Percentiles rank a stretch among this genome's conserved stretches.
Conservation (phyloP, 2,329 filamentous ascomycete genomes). For the Trichoderma oligosporum region DNA sequence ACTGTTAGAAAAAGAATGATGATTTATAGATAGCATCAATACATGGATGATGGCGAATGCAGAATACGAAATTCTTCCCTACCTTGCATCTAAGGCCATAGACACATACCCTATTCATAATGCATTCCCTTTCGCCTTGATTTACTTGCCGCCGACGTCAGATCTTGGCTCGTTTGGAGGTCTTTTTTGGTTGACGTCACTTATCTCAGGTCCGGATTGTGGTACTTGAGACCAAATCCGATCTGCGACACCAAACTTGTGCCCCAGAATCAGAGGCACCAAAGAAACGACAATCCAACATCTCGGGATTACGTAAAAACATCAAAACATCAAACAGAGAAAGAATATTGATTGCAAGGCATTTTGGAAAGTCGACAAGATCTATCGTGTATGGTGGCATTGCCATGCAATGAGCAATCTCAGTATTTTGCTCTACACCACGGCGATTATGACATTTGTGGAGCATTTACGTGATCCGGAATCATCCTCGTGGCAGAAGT, state of each 20-base stretch:
- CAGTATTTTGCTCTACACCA: no score
- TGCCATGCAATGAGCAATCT: no score
- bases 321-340: no score
- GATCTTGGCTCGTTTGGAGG: not conserved
- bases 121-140: not conserved
- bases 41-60: not conserved
- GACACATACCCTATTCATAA: not conserved
- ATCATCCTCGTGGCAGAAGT: no score
- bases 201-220: not conserved
- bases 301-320: no score
- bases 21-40: not conserved
- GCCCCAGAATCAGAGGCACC: not conserved
- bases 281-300: not conserved
- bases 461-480: no score
- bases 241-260: not conserved
- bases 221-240: not conserved
- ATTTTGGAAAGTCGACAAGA: no score
- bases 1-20: not conserved
- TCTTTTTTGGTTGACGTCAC: conserved; percentile 2
- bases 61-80: not conserved
- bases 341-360: no score
- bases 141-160: conserved; percentile 17
- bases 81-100: not conserved
- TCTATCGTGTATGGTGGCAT: no score
- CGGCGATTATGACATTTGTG: no score